Conservation (phyloP, 2,329 filamentous ascomycete genomes). For the Colletotrichum tanaceti region DNA sequence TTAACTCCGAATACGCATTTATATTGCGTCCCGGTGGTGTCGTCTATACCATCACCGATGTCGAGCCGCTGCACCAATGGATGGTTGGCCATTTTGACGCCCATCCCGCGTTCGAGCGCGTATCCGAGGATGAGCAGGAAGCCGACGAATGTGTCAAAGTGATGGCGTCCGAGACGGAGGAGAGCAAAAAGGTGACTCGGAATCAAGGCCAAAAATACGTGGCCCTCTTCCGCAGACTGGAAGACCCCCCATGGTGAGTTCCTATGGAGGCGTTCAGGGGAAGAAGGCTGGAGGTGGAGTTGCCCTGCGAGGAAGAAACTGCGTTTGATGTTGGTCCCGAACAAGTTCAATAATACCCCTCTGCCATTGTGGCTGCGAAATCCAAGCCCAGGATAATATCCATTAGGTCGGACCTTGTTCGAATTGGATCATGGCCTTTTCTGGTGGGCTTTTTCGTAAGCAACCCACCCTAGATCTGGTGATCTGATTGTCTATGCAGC, state of each 20-base stretch:
- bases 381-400: not conserved
- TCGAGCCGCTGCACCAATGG: constrained; percentile 93
- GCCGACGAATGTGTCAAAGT: constrained; percentile 76
- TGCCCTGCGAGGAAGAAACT: not conserved
- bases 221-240: constrained; percentile 83
- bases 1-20: constrained; percentile 95
- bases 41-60: constrained; percentile 97
- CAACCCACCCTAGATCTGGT: not conserved
- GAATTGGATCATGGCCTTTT: not conserved
- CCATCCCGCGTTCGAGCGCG: constrained; percentile 82
- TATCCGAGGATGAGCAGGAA: constrained; percentile 74
- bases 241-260: constrained; percentile 79
- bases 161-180: constrained; percentile 90
- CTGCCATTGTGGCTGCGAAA: not conserved
- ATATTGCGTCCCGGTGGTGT: constrained; percentile 84
- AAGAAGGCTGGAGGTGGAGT: not conserved
- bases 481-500: not conserved
- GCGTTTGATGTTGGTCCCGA: not conserved
- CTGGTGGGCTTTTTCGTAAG: not conserved
- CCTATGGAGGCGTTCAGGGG: not conserved
- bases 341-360: constrained; percentile 14
- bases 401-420: not conserved
- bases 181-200: constrained; percentile 94
- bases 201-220: constrained; percentile 93
- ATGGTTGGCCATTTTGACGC: constrained; percentile 88